These are phyloP conservation scores for Saccharomycopsis guyanensis DNA, from an alignment of 805 yeast genomes.

Conservation along the genomic window DNA sequence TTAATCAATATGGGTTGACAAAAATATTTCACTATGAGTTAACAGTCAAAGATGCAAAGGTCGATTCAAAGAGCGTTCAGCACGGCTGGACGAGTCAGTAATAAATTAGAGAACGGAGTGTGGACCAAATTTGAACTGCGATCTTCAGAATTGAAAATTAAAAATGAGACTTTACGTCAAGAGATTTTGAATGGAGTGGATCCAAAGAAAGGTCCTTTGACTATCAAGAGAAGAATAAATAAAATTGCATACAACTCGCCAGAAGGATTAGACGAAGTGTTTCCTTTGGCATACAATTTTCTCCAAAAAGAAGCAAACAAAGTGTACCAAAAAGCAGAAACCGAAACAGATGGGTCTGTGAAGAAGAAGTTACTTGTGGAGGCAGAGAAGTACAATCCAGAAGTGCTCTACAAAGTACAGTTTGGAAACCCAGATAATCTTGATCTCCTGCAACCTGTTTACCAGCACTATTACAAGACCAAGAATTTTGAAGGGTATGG, in stretches of 20 bases:
- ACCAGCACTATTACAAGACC: slow-evolving; percentile 52
- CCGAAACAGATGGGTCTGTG: slow-evolving; percentile 27
- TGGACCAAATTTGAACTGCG: slow-evolving; percentile 15
- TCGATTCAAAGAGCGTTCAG: not conserved
- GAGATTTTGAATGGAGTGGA: slow-evolving; percentile 30
- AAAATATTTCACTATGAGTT: not conserved
- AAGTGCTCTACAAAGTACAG: slow-evolving; percentile 62
- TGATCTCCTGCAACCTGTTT: slow-evolving; percentile 74
- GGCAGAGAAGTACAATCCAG: slow-evolving; percentile 78
- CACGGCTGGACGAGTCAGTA: not conserved
- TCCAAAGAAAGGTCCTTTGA: slow-evolving; percentile 42
- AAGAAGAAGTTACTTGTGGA: slow-evolving; percentile 35
- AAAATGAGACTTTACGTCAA: slow-evolving; percentile 25
- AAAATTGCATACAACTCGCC: slow-evolving; percentile 60
- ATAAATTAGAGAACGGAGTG: slow-evolving; percentile 8
- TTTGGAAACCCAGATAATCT: slow-evolving; percentile 38
- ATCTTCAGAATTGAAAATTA: slow-evolving; percentile 23
- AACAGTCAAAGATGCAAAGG: not conserved
- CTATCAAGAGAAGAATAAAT: slow-evolving; percentile 36
- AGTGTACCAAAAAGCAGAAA: slow-evolving; percentile 31
- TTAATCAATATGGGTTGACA: too few species aligned
- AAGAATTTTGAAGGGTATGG: slow-evolving; percentile 65
- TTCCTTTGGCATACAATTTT: slow-evolving; percentile 56
- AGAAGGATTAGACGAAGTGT: slow-evolving; percentile 60
- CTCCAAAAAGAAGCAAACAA: slow-evolving; percentile 44